Percentiles rank a stretch among this genome's conserved stretches.
phyloP scores from a whole-genome alignment of 495 filamentous ascomycete species.

The Aspergillus baeticus region DNA sequence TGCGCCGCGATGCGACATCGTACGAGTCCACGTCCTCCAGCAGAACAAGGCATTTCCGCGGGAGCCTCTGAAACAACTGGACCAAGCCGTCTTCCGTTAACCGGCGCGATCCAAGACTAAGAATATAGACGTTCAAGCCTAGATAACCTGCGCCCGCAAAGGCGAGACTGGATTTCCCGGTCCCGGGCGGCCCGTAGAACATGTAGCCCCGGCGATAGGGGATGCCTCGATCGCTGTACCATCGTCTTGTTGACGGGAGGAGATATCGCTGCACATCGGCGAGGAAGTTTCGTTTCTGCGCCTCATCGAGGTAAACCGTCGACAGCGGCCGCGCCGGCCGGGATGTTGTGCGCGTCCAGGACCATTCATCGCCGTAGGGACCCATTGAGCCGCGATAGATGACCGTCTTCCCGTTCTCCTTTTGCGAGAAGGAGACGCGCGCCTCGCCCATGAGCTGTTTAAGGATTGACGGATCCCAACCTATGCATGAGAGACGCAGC shows the following conservation, averaged over 20 bases:
- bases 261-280: conserved; percentile 63
- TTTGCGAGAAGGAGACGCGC: conserved; percentile 5
- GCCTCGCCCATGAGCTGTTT: conserved; percentile 10
- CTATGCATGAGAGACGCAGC: background rate
- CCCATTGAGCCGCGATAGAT: conserved; percentile 8
- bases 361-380: conserved; percentile 6
- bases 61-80: conserved; percentile 56
- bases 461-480: background rate
- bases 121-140: conserved; percentile 9
- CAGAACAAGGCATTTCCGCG: conserved; percentile 30
- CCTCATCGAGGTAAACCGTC: background rate
- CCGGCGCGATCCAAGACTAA: conserved; percentile 3
- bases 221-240: conserved; percentile 65
- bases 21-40: conserved; percentile 37
- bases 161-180: conserved; percentile 35
- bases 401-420: conserved; percentile 12
- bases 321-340: conserved; percentile 39
- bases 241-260: conserved; percentile 60
- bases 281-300: background rate
- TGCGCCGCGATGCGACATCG: conserved; percentile 54
- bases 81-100: conserved; percentile 59
- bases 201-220: conserved; percentile 38
- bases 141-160: conserved; percentile 11
- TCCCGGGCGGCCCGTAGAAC: conserved; percentile 35
- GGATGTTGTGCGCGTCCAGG: conserved; percentile 5